phyloP scores from a whole-genome alignment of 169 alveolate species.

The Plasmodium cynomolgi region DNA sequence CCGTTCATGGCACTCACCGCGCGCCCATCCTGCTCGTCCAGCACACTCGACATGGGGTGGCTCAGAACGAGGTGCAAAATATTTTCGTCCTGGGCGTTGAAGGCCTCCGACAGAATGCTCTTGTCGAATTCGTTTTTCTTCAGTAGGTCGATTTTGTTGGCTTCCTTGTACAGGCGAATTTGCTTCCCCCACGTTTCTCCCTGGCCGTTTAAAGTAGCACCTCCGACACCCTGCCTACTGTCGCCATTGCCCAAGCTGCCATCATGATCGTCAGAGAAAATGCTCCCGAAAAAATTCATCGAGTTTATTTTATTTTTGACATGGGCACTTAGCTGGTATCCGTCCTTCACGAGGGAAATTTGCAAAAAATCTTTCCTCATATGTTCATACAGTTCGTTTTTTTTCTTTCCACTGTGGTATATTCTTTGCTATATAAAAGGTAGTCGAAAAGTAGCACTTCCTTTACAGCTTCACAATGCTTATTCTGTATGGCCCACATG shows the following conservation, averaged over 20 bases:
- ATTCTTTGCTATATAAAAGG: conserved; percentile 71
- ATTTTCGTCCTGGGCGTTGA: conserved; percentile 77
- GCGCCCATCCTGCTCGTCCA: conserved; percentile 13
- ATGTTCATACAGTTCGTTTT: conserved; percentile 43
- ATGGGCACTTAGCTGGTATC: not conserved
- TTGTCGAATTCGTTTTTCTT: conserved; percentile 76
- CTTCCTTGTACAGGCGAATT: conserved; percentile 36
- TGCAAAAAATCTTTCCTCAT: not conserved
- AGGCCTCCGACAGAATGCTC: conserved; percentile 80
- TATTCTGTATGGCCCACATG: conserved; percentile 85
- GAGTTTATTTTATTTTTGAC: conserved; percentile 47
- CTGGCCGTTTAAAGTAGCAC: not conserved
- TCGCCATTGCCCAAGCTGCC: conserved; percentile 17
- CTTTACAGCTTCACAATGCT: conserved; percentile 77
- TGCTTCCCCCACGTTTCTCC: not conserved
- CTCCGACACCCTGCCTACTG: conserved; percentile 20
- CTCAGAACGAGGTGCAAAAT: conserved; percentile 79
- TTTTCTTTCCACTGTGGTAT: conserved; percentile 27
- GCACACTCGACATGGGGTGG: conserved; percentile 78
- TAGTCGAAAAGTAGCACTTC: conserved; percentile 79
- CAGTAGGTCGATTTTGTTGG: conserved; percentile 70
- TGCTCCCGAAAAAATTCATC: conserved; percentile 2
- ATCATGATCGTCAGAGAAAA: not conserved
- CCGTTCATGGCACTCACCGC: not conserved
- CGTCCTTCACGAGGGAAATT: not conserved